Evolutionary conservation across 2,329 filamentous ascomycete species (phyloP), one percentile per base, ranked within the genome.

Genomic region (Botrytis fabae): DNA sequence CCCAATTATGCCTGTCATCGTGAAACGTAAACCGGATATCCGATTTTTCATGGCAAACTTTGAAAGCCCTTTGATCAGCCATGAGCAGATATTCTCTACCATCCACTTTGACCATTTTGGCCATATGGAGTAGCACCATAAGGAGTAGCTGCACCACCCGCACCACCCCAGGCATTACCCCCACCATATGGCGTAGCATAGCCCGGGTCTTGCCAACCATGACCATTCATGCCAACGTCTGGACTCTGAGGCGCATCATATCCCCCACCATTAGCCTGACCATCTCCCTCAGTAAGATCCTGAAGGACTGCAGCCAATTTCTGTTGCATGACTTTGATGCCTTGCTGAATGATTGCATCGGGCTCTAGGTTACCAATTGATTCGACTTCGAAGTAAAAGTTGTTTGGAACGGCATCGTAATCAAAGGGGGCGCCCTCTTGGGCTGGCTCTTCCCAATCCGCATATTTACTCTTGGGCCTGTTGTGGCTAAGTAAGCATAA

Each of bases 361-460:
- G 96, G 95, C 44, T 96, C 93, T 74, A 98, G 89, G 78, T 91
- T 93, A 51, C 96, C 96, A 54, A 93, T 91, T 64, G 92, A 92
- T 83, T 99, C 96, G 64, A 99, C 92, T 80, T 98, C 94, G 80
- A 95, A 92, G 85, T 98, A 99, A 86, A 98, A 99, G 77, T 89
- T 89, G 75, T 86, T 87, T 8, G 96, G 95, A 35, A 92, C 88
- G 16, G 94, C 95, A 78, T 97, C 92, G 83, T 93, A 98, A 84
- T 98, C 91, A 82, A 98, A 98, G 0, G 91, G 88, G 78, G 97
- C 93, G 77, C 94, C 94, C 76, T 96, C 92, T 77, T 92, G 89
- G 0, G 90, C 88, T 14, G 92, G 90, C 69, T 94, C 92, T 81
- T 97, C 94, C 87, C 92, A 93, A 60, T 90, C 88, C 35, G 91